Evolutionary conservation across 2,329 filamentous ascomycete species (phyloP).

Genomic region (Stemphylium lycopersici): DNA sequence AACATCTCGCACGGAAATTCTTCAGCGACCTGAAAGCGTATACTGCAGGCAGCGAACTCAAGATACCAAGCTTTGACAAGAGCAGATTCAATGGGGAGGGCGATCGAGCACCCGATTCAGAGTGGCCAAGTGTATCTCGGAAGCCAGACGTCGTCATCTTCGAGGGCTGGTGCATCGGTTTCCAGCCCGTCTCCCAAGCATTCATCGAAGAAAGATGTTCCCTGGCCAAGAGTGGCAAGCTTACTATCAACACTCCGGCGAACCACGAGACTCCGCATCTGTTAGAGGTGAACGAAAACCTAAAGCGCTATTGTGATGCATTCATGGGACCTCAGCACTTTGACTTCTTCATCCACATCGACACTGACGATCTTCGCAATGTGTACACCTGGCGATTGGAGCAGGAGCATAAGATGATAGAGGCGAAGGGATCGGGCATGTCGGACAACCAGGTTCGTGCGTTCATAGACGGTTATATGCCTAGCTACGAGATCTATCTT

Average conservation of each 20-base stretch:
- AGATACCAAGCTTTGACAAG: constrained; percentile 83
- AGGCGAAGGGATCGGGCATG: constrained; percentile 76
- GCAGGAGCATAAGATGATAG: constrained; percentile 75
- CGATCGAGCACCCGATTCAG: constrained; percentile 68
- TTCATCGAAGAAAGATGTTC: constrained; percentile 62
- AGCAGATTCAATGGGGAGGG: constrained; percentile 76
- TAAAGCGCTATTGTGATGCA: constrained; percentile 59
- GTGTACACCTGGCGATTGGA: constrained; percentile 86
- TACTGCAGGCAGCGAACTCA: constrained; percentile 54
- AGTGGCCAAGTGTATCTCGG: constrained; percentile 67
- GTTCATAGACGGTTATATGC: constrained; percentile 71
- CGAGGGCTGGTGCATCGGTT: constrained; percentile 92
- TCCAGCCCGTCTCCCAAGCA: constrained; percentile 67
- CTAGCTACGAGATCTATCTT: constrained; percentile 63
- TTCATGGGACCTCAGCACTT: constrained; percentile 53
- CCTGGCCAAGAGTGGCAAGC: constrained; percentile 58
- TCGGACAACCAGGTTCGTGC: constrained; percentile 75
- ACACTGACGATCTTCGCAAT: constrained; percentile 73
- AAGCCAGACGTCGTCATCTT: constrained; percentile 74
- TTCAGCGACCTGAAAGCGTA: constrained; percentile 65
- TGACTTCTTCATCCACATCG: constrained; percentile 69
- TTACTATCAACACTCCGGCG: constrained; percentile 55
- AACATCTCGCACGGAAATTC: constrained; percentile 66
- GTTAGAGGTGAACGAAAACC: constrained; percentile 63
- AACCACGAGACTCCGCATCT: constrained; percentile 63